These are phyloP conservation scores for Teunomyces aglyptinius DNA, from an alignment of 805 yeast genomes.

Conservation along the genomic window DNA sequence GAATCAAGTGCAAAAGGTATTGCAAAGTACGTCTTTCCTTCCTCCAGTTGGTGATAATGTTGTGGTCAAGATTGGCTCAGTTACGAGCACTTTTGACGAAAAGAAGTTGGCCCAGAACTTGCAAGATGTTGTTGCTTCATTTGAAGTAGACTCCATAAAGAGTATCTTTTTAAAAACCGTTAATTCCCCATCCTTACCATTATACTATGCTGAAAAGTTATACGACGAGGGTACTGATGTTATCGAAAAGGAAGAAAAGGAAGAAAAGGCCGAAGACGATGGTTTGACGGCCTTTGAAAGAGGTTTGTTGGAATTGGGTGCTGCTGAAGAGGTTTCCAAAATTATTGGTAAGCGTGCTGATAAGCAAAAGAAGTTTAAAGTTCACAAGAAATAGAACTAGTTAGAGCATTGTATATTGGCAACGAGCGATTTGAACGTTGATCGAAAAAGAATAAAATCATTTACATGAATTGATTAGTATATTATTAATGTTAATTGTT, in stretches of 20 bases:
- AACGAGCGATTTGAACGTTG: background rate
- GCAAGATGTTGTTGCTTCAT: slow-evolving; percentile 48
- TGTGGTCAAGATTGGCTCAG: slow-evolving; percentile 64
- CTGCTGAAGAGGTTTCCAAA: slow-evolving; percentile 66
- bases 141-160: slow-evolving; percentile 49
- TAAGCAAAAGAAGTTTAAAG: slow-evolving; percentile 14
- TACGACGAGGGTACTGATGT: slow-evolving; percentile 48
- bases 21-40: slow-evolving; percentile 57
- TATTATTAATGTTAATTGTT: no score
- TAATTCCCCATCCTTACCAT: slow-evolving; percentile 80
- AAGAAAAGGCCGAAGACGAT: slow-evolving; percentile 24
- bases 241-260: slow-evolving; percentile 27
- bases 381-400: slow-evolving; percentile 14
- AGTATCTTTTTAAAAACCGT: slow-evolving; percentile 64
- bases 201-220: slow-evolving; percentile 64
- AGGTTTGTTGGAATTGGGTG: slow-evolving; percentile 78
- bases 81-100: slow-evolving; percentile 34
- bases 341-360: slow-evolving; percentile 53
- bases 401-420: slow-evolving; percentile 1
- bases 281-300: slow-evolving; percentile 60
- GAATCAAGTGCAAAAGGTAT: slow-evolving; percentile 57
- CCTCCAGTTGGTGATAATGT: slow-evolving; percentile 75
- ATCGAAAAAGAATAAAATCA: background rate
- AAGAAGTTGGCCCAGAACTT: slow-evolving; percentile 60
- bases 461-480: background rate